Base-by-base conservation (phyloP, 768 basidiomycete species). In the Collybia sp. region DNA sequence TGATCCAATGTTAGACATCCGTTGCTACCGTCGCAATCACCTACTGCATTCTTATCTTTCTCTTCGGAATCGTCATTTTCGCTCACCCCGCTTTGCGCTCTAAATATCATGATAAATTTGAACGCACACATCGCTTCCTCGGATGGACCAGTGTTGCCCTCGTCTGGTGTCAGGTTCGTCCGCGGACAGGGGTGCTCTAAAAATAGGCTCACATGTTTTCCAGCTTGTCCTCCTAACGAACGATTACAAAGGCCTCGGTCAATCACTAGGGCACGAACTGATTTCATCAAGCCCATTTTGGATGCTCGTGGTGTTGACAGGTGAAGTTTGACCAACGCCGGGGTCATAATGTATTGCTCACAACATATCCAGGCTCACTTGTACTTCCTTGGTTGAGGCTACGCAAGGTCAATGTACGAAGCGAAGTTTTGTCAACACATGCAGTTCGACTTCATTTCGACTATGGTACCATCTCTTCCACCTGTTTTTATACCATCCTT, bases 331-430 rank as follows among this genome's bases (percentile, higher is more conserved):
- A 12, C n/a, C 38, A 9, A 16, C 5, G n/a, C 6, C 34, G 9
- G 3, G 18, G 2, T 38, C 11, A 5, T 12, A 6, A 32, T 17
- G 10, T 37, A 40, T 15, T 16, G 11, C 38, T 30, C 41, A 16
- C 39, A 3, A 25, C 15, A 16, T 2, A 40, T 45, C 49, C 46
- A 69, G 70, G 55, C 18, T 82, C 78, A 15, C 76, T 82, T 46
- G 69, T 77, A 39, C 59, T 78, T 12, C 79, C 81, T n/a, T 83
- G 81, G 81, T 30, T 71, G n/a, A 65, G 77, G 38, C 68, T 83
- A 3, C 70, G 78, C 46, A 77, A 79, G 58, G 75, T 79, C 10
- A 67, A 72, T 6, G 77, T 83, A 32, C 66, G 68, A 15, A 65
- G 71, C 42, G 78, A 73, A 44, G 72, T 77, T 10, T 61, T 82